Percentiles rank a stretch among this genome's conserved stretches.
Conservation (phyloP, 306 rosid genomes). For the Lathyrus tuberosus region DNA sequence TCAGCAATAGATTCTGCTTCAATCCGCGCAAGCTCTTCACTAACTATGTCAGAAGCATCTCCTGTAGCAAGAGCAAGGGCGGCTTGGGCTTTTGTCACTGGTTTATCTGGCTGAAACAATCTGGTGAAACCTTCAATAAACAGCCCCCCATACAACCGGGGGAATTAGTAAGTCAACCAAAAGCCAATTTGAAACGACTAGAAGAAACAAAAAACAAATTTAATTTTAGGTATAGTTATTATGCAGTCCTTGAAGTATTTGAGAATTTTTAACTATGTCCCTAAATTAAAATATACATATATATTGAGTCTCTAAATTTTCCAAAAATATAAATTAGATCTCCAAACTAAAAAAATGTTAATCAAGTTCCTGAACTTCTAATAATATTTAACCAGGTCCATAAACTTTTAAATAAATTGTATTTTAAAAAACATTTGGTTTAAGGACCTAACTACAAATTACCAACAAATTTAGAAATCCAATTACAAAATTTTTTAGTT, state of each 20-base stretch:
- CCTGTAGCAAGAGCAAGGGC: slow-evolving; percentile 96
- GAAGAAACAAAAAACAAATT: slow-evolving; percentile 3
- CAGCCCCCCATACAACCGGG: slow-evolving; percentile 26
- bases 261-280: no score
- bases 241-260: no score
- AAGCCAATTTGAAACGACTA: slow-evolving; percentile 17
- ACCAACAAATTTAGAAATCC: neutral
- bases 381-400: no score
- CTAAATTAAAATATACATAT: no score
- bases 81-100: slow-evolving; percentile 97
- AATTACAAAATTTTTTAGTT: no score
- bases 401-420: no score
- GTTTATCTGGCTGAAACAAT: slow-evolving; percentile 90
- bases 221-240: no score
- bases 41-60: slow-evolving; percentile 86
- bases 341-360: neutral
- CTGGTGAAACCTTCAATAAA: slow-evolving; percentile 77
- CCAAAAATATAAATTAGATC: neutral
- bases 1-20: slow-evolving; percentile 97
- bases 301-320: no score
- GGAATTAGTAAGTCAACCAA: slow-evolving; percentile 8
- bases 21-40: slow-evolving; percentile 96
- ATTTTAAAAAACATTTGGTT: no score
- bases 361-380: neutral
- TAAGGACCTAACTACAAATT: neutral